phyloP scores from a whole-genome alignment of 306 rosid species.

The Oemleria cerasiformis region DNA sequence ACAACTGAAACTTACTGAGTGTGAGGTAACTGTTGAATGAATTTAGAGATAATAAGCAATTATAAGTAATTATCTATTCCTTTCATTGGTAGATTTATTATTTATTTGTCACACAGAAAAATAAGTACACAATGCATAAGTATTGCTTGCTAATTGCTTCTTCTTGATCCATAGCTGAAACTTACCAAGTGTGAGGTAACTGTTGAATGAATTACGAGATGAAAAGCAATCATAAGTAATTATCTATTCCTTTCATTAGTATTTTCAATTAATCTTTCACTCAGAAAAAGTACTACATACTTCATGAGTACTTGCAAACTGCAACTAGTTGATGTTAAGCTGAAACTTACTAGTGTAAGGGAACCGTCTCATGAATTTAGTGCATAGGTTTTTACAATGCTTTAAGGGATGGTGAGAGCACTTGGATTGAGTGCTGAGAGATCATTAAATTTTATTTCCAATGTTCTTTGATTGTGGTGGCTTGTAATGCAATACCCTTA shows the following conservation, averaged over 20 bases:
- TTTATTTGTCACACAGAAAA: neutral
- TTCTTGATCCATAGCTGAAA: slow-evolving; percentile 8
- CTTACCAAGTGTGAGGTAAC: neutral
- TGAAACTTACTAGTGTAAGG: neutral
- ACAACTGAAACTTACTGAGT: neutral
- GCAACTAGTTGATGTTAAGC: slow-evolving; percentile 12
- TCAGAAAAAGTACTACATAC: neutral
- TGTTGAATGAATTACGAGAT: no score
- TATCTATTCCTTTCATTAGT: no score
- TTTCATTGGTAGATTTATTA: slow-evolving; percentile 1
- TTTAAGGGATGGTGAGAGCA: neutral
- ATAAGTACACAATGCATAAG: slow-evolving; percentile 1
- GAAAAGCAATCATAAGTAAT: no score
- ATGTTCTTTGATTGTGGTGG: neutral
- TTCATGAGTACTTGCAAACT: neutral
- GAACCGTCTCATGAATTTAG: neutral
- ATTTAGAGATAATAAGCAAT: no score
- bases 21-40: neutral
- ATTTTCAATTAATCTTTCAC: neutral
- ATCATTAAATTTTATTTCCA: neutral
- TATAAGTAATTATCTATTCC: slow-evolving; percentile 58
- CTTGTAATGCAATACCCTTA: neutral
- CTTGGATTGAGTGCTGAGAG: neutral
- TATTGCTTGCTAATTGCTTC: slow-evolving; percentile 6
- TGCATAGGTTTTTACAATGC: neutral